Percentiles rank a stretch among this genome's conserved stretches.
phyloP scores from a whole-genome alignment of 1,284 basidiomycete species.

The Rhodotorula sp. region DNA sequence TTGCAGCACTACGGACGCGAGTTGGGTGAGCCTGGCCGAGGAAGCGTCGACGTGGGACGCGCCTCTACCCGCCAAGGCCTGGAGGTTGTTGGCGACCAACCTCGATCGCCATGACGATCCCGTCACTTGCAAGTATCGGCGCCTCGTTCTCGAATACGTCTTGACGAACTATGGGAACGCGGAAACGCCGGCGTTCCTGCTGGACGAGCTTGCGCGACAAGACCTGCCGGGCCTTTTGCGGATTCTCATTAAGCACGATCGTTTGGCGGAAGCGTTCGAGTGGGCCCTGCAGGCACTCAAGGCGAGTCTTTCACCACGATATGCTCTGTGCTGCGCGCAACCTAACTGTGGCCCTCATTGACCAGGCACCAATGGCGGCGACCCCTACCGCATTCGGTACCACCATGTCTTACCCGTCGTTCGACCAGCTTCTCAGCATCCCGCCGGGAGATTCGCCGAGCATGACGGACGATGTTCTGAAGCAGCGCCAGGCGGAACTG shows the following conservation, averaged over 20 bases:
- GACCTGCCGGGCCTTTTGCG: slow-evolving; percentile 77
- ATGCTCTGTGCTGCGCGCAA: not conserved
- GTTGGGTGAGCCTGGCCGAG: slow-evolving; percentile 78
- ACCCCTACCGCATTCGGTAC: slow-evolving; percentile 51
- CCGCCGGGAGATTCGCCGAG: slow-evolving; percentile 53
- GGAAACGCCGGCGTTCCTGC: slow-evolving; percentile 76
- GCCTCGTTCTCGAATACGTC: slow-evolving; percentile 66
- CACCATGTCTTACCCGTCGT: slow-evolving; percentile 69
- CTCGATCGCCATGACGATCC: slow-evolving; percentile 75
- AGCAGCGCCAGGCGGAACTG: slow-evolving; percentile 53
- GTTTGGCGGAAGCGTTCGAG: slow-evolving; percentile 69
- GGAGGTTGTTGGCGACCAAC: slow-evolving; percentile 79
- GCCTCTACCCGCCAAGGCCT: slow-evolving; percentile 72
- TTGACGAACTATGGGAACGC: slow-evolving; percentile 63
- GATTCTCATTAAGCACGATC: slow-evolving; percentile 69
- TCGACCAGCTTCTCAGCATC: slow-evolving; percentile 78
- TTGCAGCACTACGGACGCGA: slow-evolving; percentile 65
- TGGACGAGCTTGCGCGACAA: slow-evolving; percentile 65
- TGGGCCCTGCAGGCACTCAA: slow-evolving; percentile 58
- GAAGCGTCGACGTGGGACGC: slow-evolving; percentile 75
- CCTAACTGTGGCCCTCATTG: slow-evolving; percentile 9
- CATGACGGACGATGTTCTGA: slow-evolving; percentile 29
- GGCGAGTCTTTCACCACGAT: slow-evolving; percentile 26
- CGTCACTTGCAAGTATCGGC: slow-evolving; percentile 65
- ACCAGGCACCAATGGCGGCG: slow-evolving; percentile 60